These are phyloP conservation scores for Shiraia bambusicola DNA, from an alignment of 2,329 filamentous ascomycete genomes.

Conservation along the genomic window DNA sequence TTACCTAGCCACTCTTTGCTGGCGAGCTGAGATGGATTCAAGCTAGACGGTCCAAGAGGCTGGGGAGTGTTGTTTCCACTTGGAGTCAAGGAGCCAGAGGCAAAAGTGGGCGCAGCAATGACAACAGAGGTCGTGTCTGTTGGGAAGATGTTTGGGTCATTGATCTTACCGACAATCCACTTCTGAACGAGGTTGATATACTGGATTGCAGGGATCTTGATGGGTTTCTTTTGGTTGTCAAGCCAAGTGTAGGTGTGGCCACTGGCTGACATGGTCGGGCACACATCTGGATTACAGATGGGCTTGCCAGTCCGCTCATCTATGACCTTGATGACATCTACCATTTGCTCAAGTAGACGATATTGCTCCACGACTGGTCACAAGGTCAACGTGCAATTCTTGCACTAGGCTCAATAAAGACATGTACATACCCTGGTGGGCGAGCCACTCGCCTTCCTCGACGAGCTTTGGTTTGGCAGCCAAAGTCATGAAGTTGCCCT, in stretches of 20 bases:
- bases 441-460: slow-evolving; percentile 92
- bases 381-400: slow-evolving; percentile 23
- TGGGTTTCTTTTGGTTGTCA: slow-evolving; percentile 80
- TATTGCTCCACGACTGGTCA: slow-evolving; percentile 85
- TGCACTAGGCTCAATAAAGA: not conserved
- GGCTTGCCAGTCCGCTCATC: slow-evolving; percentile 72
- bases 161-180: slow-evolving; percentile 95
- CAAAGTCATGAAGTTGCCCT: slow-evolving; percentile 95
- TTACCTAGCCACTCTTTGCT: slow-evolving; percentile 84
- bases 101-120: slow-evolving; percentile 60
- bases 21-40: slow-evolving; percentile 59
- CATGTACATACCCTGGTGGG: slow-evolving; percentile 73
- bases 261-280: slow-evolving; percentile 92
- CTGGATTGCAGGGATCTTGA: slow-evolving; percentile 87
- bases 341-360: slow-evolving; percentile 83
- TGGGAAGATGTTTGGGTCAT: slow-evolving; percentile 86
- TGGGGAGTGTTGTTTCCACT: slow-evolving; percentile 44
- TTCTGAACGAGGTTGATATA: slow-evolving; percentile 96
- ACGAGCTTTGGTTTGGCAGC: slow-evolving; percentile 91
- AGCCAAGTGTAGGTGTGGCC: slow-evolving; percentile 96
- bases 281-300: slow-evolving; percentile 81
- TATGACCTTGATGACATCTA: slow-evolving; percentile 82
- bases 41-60: slow-evolving; percentile 47
- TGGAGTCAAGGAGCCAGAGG: slow-evolving; percentile 55
- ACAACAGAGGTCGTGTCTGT: slow-evolving; percentile 75